phyloP scores from a whole-genome alignment of 179 eudicot species.

The Silene vulgaris region DNA sequence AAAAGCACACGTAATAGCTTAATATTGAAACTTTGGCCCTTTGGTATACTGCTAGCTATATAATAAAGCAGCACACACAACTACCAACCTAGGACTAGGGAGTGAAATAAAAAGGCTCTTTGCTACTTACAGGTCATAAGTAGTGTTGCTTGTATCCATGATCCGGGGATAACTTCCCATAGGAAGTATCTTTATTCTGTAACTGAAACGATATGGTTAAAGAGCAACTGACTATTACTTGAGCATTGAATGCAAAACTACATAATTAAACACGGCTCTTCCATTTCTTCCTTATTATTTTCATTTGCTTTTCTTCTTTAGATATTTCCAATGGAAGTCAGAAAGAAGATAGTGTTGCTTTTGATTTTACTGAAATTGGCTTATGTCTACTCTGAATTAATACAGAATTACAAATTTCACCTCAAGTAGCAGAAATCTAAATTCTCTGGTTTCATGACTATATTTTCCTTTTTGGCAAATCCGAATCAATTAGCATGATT shows the following conservation, averaged over 20 bases:
- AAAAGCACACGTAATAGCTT: neutral
- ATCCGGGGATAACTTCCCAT: constrained; percentile 98
- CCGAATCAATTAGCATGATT: neutral
- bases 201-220: constrained; percentile 46
- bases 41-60: neutral
- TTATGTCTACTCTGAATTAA: neutral
- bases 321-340: neutral
- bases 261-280: neutral
- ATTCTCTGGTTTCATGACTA: too few relatives aligned
- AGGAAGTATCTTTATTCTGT: constrained; percentile 77
- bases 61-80: neutral
- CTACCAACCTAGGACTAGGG: neutral
- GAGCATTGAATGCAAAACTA: constrained; percentile 8
- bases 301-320: neutral
- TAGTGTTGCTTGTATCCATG: constrained; percentile 77
- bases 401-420: neutral
- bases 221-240: constrained; percentile 31
- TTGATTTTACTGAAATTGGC: neutral
- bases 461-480: too few relatives aligned
- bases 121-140: constrained; percentile 77
- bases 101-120: constrained; percentile 7
- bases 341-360: neutral
- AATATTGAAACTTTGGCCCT: neutral
- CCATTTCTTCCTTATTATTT: neutral
- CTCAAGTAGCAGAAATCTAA: too few relatives aligned